phyloP scores from a whole-genome alignment of 257 asterid species.

The Asclepias syriaca region DNA sequence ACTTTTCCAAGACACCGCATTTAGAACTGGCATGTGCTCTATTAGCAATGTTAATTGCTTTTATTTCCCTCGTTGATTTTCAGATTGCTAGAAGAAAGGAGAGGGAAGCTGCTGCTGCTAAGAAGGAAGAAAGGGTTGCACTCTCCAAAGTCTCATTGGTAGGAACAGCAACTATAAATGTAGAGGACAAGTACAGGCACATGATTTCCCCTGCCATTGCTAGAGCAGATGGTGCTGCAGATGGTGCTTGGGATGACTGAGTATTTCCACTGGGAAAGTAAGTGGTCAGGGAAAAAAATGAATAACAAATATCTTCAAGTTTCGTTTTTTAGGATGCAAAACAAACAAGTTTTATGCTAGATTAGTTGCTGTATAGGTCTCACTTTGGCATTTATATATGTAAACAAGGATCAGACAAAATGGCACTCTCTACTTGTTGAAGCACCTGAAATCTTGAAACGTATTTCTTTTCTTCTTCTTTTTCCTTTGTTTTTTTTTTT shows the following conservation, averaged over 20 bases:
- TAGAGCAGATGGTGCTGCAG: conserved; percentile 69
- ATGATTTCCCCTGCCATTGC: conserved; percentile 51
- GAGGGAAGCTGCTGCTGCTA: conserved; percentile 72
- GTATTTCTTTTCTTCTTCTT: too few relatives aligned
- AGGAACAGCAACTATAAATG: conserved; percentile 45
- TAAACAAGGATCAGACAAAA: not conserved
- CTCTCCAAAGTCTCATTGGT: conserved; percentile 42
- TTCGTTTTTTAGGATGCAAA: not conserved
- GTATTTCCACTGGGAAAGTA: not conserved
- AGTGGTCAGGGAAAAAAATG: not conserved
- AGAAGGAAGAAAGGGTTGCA: conserved; percentile 46
- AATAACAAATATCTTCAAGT: not conserved
- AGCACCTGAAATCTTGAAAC: not conserved
- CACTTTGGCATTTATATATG: not conserved
- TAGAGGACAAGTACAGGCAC: conserved; percentile 74
- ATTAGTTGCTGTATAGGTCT: conserved; percentile 2
- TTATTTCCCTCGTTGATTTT: conserved; percentile 5
- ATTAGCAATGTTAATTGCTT: not conserved
- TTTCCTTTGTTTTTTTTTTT: too few relatives aligned
- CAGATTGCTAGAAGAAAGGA: conserved; percentile 81
- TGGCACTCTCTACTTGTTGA: not conserved
- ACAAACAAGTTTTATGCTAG: not conserved
- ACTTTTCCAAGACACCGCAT: not conserved
- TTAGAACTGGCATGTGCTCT: not conserved
- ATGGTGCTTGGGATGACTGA: conserved; percentile 84